phyloP scores from a whole-genome alignment of 345 rosid genomes.

The Linum tenue region DNA sequence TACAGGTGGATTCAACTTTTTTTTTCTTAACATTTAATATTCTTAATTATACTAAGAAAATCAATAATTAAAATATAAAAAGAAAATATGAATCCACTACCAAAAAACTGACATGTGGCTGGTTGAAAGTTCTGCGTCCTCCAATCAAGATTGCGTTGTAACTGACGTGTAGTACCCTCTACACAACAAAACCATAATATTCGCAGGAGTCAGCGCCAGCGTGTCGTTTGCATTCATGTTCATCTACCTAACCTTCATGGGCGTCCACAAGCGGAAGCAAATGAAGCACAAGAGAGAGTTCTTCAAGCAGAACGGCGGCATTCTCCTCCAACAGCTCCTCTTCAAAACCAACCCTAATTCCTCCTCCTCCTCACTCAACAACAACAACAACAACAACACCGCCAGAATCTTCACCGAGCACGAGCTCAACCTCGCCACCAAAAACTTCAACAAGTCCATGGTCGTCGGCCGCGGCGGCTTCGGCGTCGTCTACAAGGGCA shows the following conservation, averaged over 20 bases:
- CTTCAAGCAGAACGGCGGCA: slow-evolving; percentile 9
- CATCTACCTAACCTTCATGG: neutral
- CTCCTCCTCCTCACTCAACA: neutral
- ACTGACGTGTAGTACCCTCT: no score
- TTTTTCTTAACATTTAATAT: neutral
- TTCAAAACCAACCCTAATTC: neutral
- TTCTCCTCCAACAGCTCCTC: neutral
- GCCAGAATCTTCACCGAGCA: slow-evolving; percentile 13
- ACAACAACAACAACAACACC: neutral
- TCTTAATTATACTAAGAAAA: no score
- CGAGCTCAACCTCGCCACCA: slow-evolving; percentile 20
- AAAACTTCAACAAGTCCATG: slow-evolving; percentile 12
- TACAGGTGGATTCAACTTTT: neutral
- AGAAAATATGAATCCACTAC: no score
- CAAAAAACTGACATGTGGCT: no score
- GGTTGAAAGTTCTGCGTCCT: no score
- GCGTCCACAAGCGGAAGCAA: neutral
- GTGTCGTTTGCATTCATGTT: neutral
- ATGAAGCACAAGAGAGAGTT: neutral
- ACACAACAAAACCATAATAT: no score
- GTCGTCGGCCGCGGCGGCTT: slow-evolving; percentile 20
- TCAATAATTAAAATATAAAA: no score
- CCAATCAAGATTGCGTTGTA: no score
- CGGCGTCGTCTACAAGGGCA: slow-evolving; percentile 21
- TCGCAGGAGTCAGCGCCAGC: neutral